These are phyloP conservation scores for Crithidia acanthocephali DNA, from an alignment of 208 protist species.

Conservation along the genomic window DNA sequence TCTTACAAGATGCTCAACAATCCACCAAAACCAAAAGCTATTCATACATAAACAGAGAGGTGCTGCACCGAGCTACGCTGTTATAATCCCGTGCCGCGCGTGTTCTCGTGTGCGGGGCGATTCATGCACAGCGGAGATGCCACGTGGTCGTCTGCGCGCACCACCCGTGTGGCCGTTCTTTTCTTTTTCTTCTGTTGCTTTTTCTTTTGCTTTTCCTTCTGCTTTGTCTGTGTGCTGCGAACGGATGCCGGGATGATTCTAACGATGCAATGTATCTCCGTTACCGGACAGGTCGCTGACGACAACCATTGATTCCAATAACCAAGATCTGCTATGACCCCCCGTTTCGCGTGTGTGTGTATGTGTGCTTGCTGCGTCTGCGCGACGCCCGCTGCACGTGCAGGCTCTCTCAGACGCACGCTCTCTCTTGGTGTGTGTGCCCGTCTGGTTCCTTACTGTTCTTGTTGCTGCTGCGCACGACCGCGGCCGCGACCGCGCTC, in stretches of 20 bases:
- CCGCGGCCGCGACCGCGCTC: neutral
- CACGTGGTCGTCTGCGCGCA: neutral
- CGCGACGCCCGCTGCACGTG: no score
- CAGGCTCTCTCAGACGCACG: no score
- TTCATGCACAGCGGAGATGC: constrained; percentile 66
- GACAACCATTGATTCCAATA: constrained; percentile 70
- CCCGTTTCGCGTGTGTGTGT: neutral
- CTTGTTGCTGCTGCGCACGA: neutral
- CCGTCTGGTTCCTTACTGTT: neutral
- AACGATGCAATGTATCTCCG: constrained; percentile 42
- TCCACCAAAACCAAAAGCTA: neutral
- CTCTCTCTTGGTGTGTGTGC: no score
- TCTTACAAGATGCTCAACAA: no score
- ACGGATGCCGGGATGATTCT: constrained; percentile 14
- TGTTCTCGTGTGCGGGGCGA: constrained; percentile 36
- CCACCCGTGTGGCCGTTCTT: neutral
- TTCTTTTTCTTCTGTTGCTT: no score
- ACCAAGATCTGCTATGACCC: constrained; percentile 86
- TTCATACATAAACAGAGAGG: neutral
- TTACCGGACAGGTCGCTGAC: constrained; percentile 58
- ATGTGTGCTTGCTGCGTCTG: no score
- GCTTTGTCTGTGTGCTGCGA: no score
- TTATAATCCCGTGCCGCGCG: constrained; percentile 51
- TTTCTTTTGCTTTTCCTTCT: no score
- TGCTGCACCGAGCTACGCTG: constrained; percentile 20